Conservation (phyloP, 139 green algal species). For the Micractinium conductrix region DNA sequence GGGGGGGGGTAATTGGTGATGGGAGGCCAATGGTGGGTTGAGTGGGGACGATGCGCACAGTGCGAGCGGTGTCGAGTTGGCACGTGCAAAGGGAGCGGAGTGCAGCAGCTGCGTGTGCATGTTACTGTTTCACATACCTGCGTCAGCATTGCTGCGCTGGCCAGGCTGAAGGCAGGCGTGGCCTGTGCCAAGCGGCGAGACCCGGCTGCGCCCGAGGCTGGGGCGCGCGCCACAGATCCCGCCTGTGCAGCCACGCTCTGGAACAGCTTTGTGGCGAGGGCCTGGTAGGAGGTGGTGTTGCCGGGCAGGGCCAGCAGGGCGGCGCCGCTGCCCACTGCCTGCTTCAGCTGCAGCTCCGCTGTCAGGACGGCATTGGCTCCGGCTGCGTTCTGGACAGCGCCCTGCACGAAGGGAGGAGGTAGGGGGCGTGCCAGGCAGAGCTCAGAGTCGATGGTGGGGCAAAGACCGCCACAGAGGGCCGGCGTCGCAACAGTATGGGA, state of each 20-base stretch:
- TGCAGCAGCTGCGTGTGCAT: too few relatives aligned
- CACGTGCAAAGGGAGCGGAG: too few relatives aligned
- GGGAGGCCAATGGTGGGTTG: too few relatives aligned
- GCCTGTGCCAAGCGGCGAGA: background rate
- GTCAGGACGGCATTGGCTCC: background rate
- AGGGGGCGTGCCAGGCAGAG: background rate
- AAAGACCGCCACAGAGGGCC: background rate
- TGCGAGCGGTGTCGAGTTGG: too few relatives aligned
- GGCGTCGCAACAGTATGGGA: background rate
- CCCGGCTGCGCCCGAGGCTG: background rate
- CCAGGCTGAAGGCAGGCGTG: background rate
- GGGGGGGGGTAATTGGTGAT: too few relatives aligned
- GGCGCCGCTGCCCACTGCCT: slow-evolving; percentile 3
- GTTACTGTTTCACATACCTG: too few relatives aligned
- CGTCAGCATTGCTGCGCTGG: background rate
- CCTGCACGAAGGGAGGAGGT: background rate
- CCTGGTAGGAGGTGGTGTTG: slow-evolving; percentile 4
- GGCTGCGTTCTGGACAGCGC: background rate
- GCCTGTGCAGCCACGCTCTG: background rate
- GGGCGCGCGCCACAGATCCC: background rate
- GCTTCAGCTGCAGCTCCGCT: slow-evolving; percentile 18
- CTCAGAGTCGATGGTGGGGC: background rate
- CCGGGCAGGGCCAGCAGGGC: background rate
- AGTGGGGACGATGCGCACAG: too few relatives aligned
- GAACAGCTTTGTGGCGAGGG: background rate